Percentiles rank a stretch among this genome's conserved stretches.
Conservation (phyloP, 176 grass and related monocot species). For the Saccharum spontaneum region DNA sequence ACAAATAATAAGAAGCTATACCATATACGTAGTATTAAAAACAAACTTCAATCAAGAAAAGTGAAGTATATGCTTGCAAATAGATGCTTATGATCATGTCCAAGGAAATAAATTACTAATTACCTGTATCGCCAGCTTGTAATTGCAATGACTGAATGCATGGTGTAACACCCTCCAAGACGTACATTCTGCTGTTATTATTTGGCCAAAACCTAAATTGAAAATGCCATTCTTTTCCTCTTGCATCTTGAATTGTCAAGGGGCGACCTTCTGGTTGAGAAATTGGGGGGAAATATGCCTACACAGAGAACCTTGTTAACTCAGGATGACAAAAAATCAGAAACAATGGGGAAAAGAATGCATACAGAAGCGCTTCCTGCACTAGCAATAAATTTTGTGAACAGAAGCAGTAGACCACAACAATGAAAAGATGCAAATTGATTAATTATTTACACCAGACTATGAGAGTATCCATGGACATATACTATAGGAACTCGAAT, state of each 20-base stretch:
- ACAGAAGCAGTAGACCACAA: neutral
- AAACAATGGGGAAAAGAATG: neutral
- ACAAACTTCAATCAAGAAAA: conserved; percentile 18
- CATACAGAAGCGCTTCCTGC: neutral
- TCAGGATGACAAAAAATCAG: conserved; percentile 33
- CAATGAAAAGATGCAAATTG: conserved; percentile 7
- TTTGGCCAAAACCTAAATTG: conserved; percentile 99
- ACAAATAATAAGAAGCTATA: conserved; percentile 4
- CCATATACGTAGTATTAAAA: neutral
- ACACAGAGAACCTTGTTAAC: conserved; percentile 32
- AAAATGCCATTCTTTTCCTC: conserved; percentile 99
- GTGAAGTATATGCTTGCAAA: conserved; percentile 7
- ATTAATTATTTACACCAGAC: neutral
- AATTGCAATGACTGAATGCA: conserved; percentile 99
- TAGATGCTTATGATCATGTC: conserved; percentile 6
- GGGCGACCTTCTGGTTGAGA: conserved; percentile 99
- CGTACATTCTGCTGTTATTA: conserved; percentile 99
- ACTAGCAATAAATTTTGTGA: conserved; percentile 12
- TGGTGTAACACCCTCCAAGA: conserved; percentile 96
- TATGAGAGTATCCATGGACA: conserved; percentile 2
- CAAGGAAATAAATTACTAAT: conserved; percentile 22
- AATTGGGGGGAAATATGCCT: conserved; percentile 99
- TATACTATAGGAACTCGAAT: neutral
- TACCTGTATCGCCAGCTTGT: conserved; percentile 99
- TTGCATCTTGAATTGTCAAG: conserved; percentile 96